A percentile compares a stretch with the other conserved stretches of the same genome.
These are phyloP conservation scores for Hypoxylon fuscum DNA, from an alignment of 495 filamentous ascomycete species.

Conservation along the genomic window DNA sequence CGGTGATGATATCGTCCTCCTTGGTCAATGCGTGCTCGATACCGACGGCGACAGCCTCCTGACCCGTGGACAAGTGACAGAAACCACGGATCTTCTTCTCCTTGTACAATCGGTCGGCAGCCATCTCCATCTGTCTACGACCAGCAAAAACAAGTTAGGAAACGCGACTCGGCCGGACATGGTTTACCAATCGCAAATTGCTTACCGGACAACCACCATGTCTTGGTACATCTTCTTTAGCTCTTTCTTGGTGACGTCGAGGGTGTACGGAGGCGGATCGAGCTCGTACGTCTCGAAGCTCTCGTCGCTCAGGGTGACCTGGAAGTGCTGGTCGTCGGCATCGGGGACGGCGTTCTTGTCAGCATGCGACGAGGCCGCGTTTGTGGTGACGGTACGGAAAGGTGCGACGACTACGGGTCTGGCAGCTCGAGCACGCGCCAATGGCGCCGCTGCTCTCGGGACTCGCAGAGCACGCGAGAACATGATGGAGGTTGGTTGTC, in stretches of 20 bases:
- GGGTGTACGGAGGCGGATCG: constrained; percentile 90
- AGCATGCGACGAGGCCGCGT: constrained; percentile 89
- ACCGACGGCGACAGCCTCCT: constrained; percentile 96
- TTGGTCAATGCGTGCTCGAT: constrained; percentile 96
- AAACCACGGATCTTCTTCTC: constrained; percentile 99
- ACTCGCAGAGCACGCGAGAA: constrained; percentile 63
- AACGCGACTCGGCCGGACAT: constrained; percentile 11
- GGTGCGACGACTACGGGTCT: constrained; percentile 55
- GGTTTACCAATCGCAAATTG: constrained; percentile 10
- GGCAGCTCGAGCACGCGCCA: constrained; percentile 52
- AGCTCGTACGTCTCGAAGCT: constrained; percentile 99
- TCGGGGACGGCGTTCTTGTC: constrained; percentile 82
- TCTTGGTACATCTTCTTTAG: constrained; percentile 98
- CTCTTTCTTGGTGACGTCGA: constrained; percentile 94
- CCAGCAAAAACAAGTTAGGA: constrained; percentile 10
- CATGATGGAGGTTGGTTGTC: constrained; percentile 48
- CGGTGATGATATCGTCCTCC: constrained; percentile 92
- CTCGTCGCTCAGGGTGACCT: constrained; percentile 91
- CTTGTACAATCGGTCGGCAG: constrained; percentile 96
- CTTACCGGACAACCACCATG: constrained; percentile 92
- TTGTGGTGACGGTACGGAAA: constrained; percentile 86
- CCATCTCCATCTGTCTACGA: constrained; percentile 97
- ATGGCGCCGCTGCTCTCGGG: constrained; percentile 50
- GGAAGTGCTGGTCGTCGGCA: constrained; percentile 93
- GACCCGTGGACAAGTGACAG: constrained; percentile 97